Percentiles rank a stretch among this genome's conserved stretches.
These are phyloP conservation scores for Tricholoma flavovirens DNA, from an alignment of 768 basidiomycete species.

Conservation along the genomic window DNA sequence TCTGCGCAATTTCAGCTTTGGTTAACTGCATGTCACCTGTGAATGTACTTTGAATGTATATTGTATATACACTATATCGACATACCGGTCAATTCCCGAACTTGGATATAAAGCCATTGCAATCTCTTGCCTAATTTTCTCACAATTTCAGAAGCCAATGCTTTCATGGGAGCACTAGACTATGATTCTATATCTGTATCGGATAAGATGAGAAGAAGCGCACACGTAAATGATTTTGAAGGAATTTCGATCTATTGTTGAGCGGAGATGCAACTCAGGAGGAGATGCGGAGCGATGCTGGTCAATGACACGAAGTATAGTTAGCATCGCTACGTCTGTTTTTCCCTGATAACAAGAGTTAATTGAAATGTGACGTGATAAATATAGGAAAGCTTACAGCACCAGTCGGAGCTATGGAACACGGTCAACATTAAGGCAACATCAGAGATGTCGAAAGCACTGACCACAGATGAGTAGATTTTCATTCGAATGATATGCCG, in stretches of 20 bases:
- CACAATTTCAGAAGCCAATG: conserved; percentile 91
- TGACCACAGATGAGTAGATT: conserved; percentile 91
- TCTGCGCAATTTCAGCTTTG: conserved; percentile 86
- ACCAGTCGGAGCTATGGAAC: conserved; percentile 82
- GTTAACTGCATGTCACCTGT: conserved; percentile 95
- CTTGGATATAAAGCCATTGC: conserved; percentile 80
- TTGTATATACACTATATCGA: background rate
- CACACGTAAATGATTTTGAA: conserved; percentile 99
- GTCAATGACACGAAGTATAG: conserved; percentile 81
- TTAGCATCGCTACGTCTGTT: conserved; percentile 96
- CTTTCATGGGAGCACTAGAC: conserved; percentile 93
- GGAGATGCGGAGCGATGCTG: conserved; percentile 46
- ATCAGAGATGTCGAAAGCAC: conserved; percentile 15
- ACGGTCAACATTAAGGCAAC: conserved; percentile 1
- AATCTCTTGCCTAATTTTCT: conserved; percentile 89
- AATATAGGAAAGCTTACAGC: conserved; percentile 61
- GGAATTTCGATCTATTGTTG: conserved; percentile 56
- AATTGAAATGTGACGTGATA: conserved; percentile 3
- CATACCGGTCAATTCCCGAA: conserved; percentile 85
- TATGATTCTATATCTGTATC: background rate
- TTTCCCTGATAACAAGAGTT: conserved; percentile 63
- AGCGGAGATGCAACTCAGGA: conserved; percentile 28
- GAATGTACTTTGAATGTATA: background rate
- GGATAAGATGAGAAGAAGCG: conserved; percentile 15
- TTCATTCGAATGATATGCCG: conserved; percentile 92